Evolutionary conservation across 2,329 filamentous ascomycete species (phyloP), one percentile per base, ranked within the genome.

Genomic region (Celoporthe dispersa): DNA sequence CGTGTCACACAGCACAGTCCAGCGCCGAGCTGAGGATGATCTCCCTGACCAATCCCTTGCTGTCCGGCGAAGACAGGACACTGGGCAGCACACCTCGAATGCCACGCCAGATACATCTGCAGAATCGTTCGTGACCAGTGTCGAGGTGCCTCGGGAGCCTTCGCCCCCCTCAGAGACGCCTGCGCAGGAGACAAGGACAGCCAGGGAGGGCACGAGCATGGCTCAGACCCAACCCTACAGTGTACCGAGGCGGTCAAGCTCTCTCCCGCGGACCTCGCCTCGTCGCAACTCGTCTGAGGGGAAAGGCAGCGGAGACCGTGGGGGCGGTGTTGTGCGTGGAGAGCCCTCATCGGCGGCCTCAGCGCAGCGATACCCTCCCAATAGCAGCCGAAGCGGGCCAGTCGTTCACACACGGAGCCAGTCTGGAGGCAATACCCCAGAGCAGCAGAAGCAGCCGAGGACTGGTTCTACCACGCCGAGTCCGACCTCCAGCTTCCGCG

Each of bases 401-500:
- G 66, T 68, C 3, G 64, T 63, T 3, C 62, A 66, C 14, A 39
- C 67, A 6, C 51, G 59, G 19, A 64, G 44, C 2, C 62, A 67
- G 35, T 66, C 64, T 22, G 57, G 55, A 12, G 72, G 71, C 28
- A 11, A 3, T 22, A 41, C 19, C n/a, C 22, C 44, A 48, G 44
- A 72, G 31, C 55, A 74, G 62, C 35, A 68, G 19, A 62, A 62
- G 25, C 51, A 68, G 33, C 60, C 59, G 16, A 62, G 64, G 19
- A 16, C 3, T 16, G 44, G 16, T n/a, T 48, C 70, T 1, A 63
- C 66, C 2, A 75, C 75, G 3, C 71, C 68, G 12, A 71, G 75
- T 31, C 77, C 78, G n/a, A 78, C 78, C 0, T 81, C 81, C 64
- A 77, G 79, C 6, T 77, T 79, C 0, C 79, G 79, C 14, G 78